Evolutionary conservation across 1,284 basidiomycete genomes (phyloP), one percentile per base, ranked within the genome.

Genomic region (Pyrrhoderma lamaoense): DNA sequence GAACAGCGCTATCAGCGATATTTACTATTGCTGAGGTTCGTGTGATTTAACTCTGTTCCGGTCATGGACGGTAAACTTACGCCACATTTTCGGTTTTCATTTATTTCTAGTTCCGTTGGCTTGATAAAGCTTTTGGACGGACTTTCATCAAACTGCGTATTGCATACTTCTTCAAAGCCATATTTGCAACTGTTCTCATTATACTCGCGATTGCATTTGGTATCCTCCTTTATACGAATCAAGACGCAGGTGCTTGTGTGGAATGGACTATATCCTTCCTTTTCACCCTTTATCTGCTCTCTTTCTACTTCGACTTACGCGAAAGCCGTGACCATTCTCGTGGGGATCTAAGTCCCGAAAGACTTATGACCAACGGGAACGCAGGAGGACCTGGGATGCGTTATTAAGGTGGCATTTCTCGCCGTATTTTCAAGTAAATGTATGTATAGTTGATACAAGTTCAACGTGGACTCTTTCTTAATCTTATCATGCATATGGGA

Each of bases 181-280:
- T 74, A 16, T 79, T 86, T 42, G 81, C 78, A 2, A 53, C 63
- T 19, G 64, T 74, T 36, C 71, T 88, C 36, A 77, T 87, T 55
- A 35, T 73, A 9, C 68, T 82, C 37, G 77, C 81, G 14, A 74
- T 85, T 56, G 79, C 70, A 2, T 87, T 88, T 60, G 82, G 69
- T 0, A 62, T 77, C 18, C 61, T 75, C 8, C 60, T 85, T 3
- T 80, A 67, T 57, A 70, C 66, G 0, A 58, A 57, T 1, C 65
- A 81, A 53, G 76, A 69, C 2, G 82, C 77, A 62, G 82, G 77
- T 77, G 60, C 51, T 13, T 64, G 87, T 47, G 60, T 89, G 2
- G 86, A 89, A 63, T 89, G 85, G 85, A 64, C 65, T 1, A 85
- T 89, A 52, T 73, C 76, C 1, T 82, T 88, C 55, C 78, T 82